Base-by-base conservation (phyloP, 2,329 filamentous ascomycete genomes). In the Aspergillus ibericus region DNA sequence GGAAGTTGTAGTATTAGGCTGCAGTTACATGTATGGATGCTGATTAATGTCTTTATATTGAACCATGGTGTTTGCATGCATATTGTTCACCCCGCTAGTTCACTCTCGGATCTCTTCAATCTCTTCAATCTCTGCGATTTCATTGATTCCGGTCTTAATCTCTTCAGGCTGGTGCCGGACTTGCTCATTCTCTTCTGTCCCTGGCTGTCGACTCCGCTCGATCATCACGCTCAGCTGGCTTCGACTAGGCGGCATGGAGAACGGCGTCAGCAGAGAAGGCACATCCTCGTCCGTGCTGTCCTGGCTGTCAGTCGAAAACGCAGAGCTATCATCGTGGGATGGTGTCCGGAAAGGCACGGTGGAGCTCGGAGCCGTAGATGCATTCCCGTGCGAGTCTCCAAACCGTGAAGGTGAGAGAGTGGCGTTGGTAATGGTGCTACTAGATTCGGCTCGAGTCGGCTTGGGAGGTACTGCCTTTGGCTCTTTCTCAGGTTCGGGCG, bases 181-280 rank as follows among this genome's bases (percentile, higher is more conserved):
- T 25, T 40, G 47, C 35, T 32, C 32, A 48, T n/a, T 42, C 27
- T 53, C 29, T 16, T 42, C 20, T 27, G 22, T 15, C 46, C 44
- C 42, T 34, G 51, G 15, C 36, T 48, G 51, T 22, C 59, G 57
- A 32, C 57, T 63, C 35, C 60, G 58, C 40, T 64, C 63, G 27
- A 68, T 59, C 55, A 68, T 38, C 9, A 61, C 22, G 49, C 66
- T 67, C 13, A 68, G 56, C 47, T 63, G 63, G 16, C 66, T 63
- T 9, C 55, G 60, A 15, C 62, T 49, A 2, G 52, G 59, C 1
- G 63, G 51, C 10, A 59, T 20, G 3, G 64, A 62, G 10, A 63
- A 50, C 16, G 62, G 54, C 15, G 56, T 62, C 32, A 57, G 50
- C n/a, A 50, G n/a, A 29, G 56, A 53, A 1, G 52, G 40, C 9